Evolutionary conservation across 2,329 filamentous ascomycete species (phyloP), one percentile per base, ranked within the genome.

Genomic region (Teratosphaeria viscida): DNA sequence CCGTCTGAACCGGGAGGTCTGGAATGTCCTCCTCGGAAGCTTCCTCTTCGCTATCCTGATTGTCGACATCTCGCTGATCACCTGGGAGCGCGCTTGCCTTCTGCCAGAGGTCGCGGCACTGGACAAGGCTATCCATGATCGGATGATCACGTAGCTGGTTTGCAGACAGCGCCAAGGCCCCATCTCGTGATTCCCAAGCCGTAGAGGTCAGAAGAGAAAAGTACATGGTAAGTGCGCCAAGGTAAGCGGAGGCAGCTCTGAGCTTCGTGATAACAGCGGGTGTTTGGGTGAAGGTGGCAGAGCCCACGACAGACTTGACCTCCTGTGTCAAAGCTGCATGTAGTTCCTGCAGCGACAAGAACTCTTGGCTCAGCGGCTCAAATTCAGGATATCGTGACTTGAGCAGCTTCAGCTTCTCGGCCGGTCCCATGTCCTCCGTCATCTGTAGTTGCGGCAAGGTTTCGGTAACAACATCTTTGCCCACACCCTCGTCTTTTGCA

Each of bases 131-230:
- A 61, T 88, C 85, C 90, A 99, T 97, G 61, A 99, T 84, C 14
- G 90, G 86, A 73, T 99, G 94, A 57, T 96, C 89, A 62, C 90
- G 86, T 52, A 99, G 77, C 66, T 95, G 86, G n/a, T 81, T 79
- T 5, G 92, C 88, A 58, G 89, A 82, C 64, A 95, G 75, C 0
- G 89, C 81, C 60, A 85, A 81, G 0, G 89, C 81, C 6, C 68
- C 63, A 0, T 77, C 74, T 7, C 79, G 80, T 39, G 79, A 75
- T 0, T 78, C 76, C 56, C 85, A 80, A 2, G 86, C 82, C 0
- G 90, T 86, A 0, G 90, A 95, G 11, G 90, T 90, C n/a, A 99
- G 77, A 39, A 97, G 82, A 43, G 92, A 89, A 73, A 99, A 96
- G 74, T 99, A 99, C 84, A 96, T 92, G 55, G 89, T 87, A 65